phyloP scores from a whole-genome alignment of 2,329 filamentous ascomycete species.

The Lasiodiplodia sp. region DNA sequence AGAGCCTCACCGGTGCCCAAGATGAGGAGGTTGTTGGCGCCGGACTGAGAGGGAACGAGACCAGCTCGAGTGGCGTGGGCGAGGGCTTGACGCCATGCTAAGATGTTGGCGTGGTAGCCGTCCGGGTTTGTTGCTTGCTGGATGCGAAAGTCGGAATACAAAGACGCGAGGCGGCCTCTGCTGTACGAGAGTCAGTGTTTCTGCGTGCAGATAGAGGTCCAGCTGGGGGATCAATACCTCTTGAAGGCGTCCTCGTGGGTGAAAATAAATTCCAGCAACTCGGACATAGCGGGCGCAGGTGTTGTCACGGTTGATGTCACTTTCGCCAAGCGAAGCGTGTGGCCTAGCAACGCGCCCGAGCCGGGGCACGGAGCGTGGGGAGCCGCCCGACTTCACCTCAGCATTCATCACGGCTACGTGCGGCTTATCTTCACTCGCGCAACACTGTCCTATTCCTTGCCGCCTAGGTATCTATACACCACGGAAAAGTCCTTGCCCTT shows the following conservation, averaged over 20 bases:
- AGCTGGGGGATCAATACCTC: conserved; percentile 44
- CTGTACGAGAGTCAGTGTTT: conserved; percentile 34
- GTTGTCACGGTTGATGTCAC: conserved; percentile 29
- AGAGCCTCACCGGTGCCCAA: conserved; percentile 68
- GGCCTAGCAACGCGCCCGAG: conserved; percentile 12
- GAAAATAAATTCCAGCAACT: conserved; percentile 69
- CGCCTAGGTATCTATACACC: conserved; percentile 58
- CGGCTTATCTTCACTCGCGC: not conserved
- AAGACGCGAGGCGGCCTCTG: conserved; percentile 79
- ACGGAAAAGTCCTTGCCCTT: conserved; percentile 60
- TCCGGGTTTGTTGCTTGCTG: conserved; percentile 82
- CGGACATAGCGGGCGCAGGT: conserved; percentile 60
- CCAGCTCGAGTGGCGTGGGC: conserved; percentile 73
- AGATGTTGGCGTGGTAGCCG: conserved; percentile 80
- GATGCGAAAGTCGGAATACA: conserved; percentile 85
- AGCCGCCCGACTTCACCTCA: not conserved
- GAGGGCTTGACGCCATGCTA: conserved; percentile 79
- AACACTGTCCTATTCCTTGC: conserved; percentile 47
- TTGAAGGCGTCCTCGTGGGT: conserved; percentile 58
- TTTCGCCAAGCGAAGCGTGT: conserved; percentile 21
- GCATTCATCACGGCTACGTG: not conserved
- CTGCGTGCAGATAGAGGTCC: conserved; percentile 21
- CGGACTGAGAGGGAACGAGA: conserved; percentile 54
- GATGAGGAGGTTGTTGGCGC: conserved; percentile 56
- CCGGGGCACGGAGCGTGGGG: not conserved